Base-by-base conservation (phyloP, 305 asterid genomes). In the Fraxinus greggii region DNA sequence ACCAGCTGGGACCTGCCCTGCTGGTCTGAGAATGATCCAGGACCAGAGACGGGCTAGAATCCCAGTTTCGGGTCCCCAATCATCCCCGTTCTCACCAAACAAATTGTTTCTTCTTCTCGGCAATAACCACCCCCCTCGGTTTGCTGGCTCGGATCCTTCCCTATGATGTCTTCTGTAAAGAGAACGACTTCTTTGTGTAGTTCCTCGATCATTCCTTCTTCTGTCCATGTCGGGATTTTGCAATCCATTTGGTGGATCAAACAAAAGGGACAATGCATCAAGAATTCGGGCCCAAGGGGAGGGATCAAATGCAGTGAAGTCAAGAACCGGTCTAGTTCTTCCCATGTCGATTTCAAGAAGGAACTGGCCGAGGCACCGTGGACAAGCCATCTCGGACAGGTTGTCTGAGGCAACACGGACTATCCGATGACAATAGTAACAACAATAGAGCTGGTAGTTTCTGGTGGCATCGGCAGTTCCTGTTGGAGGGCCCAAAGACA, bases 391-490 rank as follows among this genome's bases (percentile, higher is more conserved):
- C 45, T 85, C 89, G 5, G 93, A 83, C 0, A 92, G 88, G 21
- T 81, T 81, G 3, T 83, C 86, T 0, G 91, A 70, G n/a, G 92
- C 86, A 31, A 87, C 81, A 69, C 93, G 85, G 31, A 90, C 95
- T 12, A 90, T 80, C 8, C 90, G 92, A 84, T 93, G 98, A 88
- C 98, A 95, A 63, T 95, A 94, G 86, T 93, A 93, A 75, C 99
- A 95, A 97, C 97, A 93, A 76, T 91, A 93, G 80, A 85, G 85
- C 81, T 51, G 90, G 89, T 86, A 90, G 87, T 75, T 85, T 36
- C 88, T 79, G 79, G 21, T 70, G 12, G 32, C 87, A 32, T 83
- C 82, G 54, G 75, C 73, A 24, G 75, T 79, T 48, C 26, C 78
- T 19, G 36, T 75, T 12, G 88, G 79, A 75, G 89, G 88, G 84